These are phyloP conservation scores for Globisporangium irregulare DNA, from an alignment of 352 stramenopile species.

Conservation along the genomic window DNA sequence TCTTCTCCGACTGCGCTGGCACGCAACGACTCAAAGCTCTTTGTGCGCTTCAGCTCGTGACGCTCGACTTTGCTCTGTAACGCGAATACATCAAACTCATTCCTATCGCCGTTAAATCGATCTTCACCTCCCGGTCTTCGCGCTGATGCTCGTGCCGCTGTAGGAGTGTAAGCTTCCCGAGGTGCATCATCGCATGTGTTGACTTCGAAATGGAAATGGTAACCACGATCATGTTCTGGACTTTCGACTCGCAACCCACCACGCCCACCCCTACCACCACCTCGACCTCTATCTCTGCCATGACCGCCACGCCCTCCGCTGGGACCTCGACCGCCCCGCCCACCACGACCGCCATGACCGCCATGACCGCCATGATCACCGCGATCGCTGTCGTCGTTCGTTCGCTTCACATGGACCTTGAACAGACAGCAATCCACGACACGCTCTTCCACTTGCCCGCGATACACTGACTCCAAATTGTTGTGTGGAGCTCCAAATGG, in stretches of 20 bases:
- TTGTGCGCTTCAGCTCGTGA: conserved; percentile 29
- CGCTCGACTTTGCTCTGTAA: neutral
- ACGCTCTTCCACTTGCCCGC: conserved; percentile 21
- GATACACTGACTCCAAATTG: conserved; percentile 20
- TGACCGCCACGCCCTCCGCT: conserved; percentile 17
- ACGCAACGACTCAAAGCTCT: conserved; percentile 55
- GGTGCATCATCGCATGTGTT: too few species aligned
- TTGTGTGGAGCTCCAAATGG: conserved; percentile 2
- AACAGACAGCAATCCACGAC: conserved; percentile 39
- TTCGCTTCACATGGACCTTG: conserved; percentile 32
- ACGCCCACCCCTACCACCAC: neutral
- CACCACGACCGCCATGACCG: conserved; percentile 3
- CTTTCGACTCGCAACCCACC: neutral
- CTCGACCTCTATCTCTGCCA: neutral
- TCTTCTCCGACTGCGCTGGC: conserved; percentile 15
- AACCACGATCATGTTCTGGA: conserved; percentile 13
- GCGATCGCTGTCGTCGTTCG: conserved; percentile 4
- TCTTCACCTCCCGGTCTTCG: neutral
- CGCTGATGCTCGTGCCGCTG: neutral
- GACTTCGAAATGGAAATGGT: neutral
- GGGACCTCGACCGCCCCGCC: conserved; percentile 15
- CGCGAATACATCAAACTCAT: neutral
- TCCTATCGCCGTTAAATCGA: neutral
- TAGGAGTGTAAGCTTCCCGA: neutral
- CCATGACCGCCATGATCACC: conserved; percentile 10